A percentile compares a stretch with the other conserved stretches of the same genome.
These are phyloP conservation scores for Capronia coronata DNA, from an alignment of 2,329 filamentous ascomycete species.

Conservation along the genomic window DNA sequence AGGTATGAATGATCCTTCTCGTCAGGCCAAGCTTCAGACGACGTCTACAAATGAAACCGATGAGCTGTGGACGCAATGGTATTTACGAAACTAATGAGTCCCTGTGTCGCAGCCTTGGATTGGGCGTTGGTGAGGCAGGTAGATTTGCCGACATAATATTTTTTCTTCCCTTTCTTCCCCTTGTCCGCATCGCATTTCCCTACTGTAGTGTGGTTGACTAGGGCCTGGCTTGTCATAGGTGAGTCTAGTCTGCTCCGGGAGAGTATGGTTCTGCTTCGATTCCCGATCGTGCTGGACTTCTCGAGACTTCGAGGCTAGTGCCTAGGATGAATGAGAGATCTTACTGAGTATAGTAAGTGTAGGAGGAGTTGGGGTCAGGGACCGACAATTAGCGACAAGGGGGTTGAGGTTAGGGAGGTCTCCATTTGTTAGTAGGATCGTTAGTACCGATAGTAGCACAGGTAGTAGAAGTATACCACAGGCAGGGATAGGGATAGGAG, in stretches of 20 bases:
- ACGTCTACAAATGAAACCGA: not conserved
- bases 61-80: not conserved
- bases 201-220: not conserved
- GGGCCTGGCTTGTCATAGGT: not conserved
- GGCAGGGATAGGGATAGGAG: not conserved
- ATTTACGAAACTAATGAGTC: conserved; percentile 1
- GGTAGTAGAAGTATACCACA: no score
- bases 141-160: not conserved
- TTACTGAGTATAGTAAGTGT: not conserved
- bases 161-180: not conserved
- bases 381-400: not conserved
- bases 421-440: not conserved
- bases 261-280: not conserved
- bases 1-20: not conserved
- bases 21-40: not conserved
- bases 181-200: not conserved
- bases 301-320: not conserved
- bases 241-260: not conserved
- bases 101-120: not conserved
- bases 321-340: not conserved
- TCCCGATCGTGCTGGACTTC: not conserved
- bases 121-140: not conserved
- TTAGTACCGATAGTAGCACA: not conserved
- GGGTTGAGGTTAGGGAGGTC: not conserved
- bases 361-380: not conserved